Evolutionary conservation across 2,329 filamentous ascomycete species (phyloP).

Genomic region (Cordyceps sp.): DNA sequence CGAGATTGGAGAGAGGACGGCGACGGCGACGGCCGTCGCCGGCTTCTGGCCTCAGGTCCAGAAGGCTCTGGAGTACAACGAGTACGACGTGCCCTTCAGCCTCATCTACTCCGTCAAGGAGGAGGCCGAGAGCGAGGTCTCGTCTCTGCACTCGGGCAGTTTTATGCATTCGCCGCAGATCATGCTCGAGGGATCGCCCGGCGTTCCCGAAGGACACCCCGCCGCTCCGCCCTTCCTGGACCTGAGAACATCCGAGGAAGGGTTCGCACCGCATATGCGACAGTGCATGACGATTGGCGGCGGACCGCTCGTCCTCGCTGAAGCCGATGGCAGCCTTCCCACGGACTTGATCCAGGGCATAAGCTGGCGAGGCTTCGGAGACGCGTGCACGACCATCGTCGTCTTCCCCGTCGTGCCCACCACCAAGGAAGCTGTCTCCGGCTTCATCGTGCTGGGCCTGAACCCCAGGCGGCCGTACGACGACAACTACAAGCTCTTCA

Average conservation of each 20-base stretch:
- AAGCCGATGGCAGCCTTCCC: constrained; percentile 51
- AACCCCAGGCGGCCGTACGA: constrained; percentile 69
- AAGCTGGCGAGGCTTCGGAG: constrained; percentile 53
- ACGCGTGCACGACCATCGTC: constrained; percentile 53
- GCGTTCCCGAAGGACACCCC: constrained; percentile 47
- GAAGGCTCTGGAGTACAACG: constrained; percentile 54
- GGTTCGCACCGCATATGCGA: constrained; percentile 61
- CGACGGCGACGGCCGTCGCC: constrained; percentile 53
- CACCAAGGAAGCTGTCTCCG: constrained; percentile 52
- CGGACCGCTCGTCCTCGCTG: constrained; percentile 49
- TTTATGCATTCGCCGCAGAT: constrained; percentile 44
- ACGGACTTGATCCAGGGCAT: constrained; percentile 47
- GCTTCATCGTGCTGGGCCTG: constrained; percentile 63
- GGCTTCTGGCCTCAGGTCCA: constrained; percentile 59
- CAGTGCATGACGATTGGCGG: constrained; percentile 53
- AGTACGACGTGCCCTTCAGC: constrained; percentile 59
- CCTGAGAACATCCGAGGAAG: constrained; percentile 49
- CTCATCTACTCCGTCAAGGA: constrained; percentile 63
- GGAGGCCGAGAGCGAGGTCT: constrained; percentile 53
- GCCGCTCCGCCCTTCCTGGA: constrained; percentile 48
- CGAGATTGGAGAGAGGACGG: constrained; percentile 61
- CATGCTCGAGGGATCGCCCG: constrained; percentile 55
- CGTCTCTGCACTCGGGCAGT: constrained; percentile 54
- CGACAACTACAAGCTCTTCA: constrained; percentile 63
- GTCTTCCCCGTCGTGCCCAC: constrained; percentile 68